Base-by-base conservation (phyloP, 305 asterid genomes). In the Lippia alba region DNA sequence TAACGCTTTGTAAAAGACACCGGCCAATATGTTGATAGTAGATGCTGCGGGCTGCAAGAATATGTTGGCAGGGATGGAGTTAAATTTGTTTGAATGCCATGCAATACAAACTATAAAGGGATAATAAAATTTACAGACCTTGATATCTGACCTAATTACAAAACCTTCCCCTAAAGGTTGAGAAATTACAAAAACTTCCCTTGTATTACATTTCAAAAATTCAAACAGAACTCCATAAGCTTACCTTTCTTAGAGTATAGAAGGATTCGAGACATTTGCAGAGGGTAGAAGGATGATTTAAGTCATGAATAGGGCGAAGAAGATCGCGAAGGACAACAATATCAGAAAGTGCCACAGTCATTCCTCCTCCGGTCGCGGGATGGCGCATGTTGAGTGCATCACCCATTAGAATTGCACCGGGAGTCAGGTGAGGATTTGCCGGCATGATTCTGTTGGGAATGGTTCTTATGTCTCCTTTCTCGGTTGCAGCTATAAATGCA, bases 361-460 rank as follows among this genome's bases (percentile, higher is more conserved):
- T 91, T 83, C 97, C 97, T 60, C 97, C 97, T 45, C 97, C 97
- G 0, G 94, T 89, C 54, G 89, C 76, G 71, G 97, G 96, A 73
- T 91, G 96, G 40, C 97, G 88, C 96, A 91, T 88, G 80, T 91
- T 91, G 81, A 91, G 86, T 1, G 97, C 91, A 14, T 91, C 97
- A 2, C 97, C 97, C 74, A 91, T 66, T 10, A 89, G 66, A 71
- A 89, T 71, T 10, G 94, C 92, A 7, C 97, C 97, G 0, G 96
- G 97, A 0, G 94, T 91, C 12, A 94, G 96, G 7, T 74, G 92
- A 65, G 96, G 94, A 74, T 69, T 80, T 11, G 97, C 97, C 0
- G 97, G 89, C 97, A 91, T 91, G 88, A 90, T 89, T 76, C 92
- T 80, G 83, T 89, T 91, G 1, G 92, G 87, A 94, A 89, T 89